Evolutionary conservation across 1,284 basidiomycete genomes (phyloP).

Genomic region (Tilletia horrida): DNA sequence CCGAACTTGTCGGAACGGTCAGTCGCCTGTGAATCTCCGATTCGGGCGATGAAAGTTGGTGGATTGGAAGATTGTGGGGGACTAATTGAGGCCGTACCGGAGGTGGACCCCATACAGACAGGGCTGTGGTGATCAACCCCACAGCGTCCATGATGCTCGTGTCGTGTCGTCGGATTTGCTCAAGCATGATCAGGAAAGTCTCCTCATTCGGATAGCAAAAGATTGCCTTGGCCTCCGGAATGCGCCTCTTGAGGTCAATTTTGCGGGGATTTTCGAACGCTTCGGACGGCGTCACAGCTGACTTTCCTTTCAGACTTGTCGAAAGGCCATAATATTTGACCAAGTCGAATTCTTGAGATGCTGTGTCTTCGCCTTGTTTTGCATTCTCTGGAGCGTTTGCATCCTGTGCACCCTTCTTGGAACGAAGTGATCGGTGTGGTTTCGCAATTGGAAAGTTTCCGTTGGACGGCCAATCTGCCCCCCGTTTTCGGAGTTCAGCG

Average conservation of each 20-base stretch:
- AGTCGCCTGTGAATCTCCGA: not conserved
- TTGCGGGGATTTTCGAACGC: not conserved
- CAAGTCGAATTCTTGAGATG: not conserved
- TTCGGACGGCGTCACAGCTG: not conserved
- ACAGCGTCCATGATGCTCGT: not conserved
- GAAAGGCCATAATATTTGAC: too few species aligned
- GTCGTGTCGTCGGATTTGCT: not conserved
- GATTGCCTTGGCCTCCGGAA: not conserved
- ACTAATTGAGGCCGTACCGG: not conserved
- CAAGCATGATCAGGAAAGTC: slow-evolving; percentile 11
- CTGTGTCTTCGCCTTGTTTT: not conserved
- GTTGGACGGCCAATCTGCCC: too few species aligned
- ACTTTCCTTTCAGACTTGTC: too few species aligned
- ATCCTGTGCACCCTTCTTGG: too few species aligned
- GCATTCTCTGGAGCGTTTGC: too few species aligned
- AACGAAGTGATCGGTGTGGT: too few species aligned
- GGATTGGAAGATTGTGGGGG: not conserved
- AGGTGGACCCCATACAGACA: slow-evolving; percentile 4
- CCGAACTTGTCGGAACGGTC: not conserved
- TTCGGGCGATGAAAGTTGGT: not conserved
- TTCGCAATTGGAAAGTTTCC: too few species aligned
- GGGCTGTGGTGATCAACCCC: not conserved
- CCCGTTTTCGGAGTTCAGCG: too few species aligned
- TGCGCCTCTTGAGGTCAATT: not conserved
- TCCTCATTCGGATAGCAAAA: slow-evolving; percentile 13